Percentiles rank a stretch among this genome's conserved stretches.
Evolutionary conservation across 192 early-diverging fungal species (phyloP).

Genomic region (Linnemannia schmuckeri): DNA sequence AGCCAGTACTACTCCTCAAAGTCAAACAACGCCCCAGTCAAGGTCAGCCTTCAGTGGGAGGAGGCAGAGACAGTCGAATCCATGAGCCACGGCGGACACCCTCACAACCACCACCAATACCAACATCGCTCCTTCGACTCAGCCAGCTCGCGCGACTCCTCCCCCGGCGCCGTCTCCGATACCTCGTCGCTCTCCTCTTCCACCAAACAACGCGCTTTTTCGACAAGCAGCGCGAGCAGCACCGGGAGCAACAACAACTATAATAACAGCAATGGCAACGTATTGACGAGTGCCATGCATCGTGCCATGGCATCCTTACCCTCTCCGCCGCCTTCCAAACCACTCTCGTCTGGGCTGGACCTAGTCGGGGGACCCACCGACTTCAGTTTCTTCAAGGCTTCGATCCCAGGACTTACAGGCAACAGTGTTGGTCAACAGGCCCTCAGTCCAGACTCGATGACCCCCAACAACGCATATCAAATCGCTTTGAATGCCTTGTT

Average conservation of each 20-base stretch:
- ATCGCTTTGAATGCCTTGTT: conserved; percentile 40
- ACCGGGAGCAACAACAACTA: not conserved
- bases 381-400: conserved; percentile 27
- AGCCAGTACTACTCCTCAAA: conserved; percentile 32
- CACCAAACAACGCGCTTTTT: not conserved
- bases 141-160: conserved; percentile 29
- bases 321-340: conserved; percentile 23
- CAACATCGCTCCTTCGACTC: conserved; percentile 1
- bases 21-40: not conserved
- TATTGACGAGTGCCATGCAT: conserved; percentile 2
- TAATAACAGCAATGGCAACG: not conserved
- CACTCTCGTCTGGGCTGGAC: conserved; percentile 29
- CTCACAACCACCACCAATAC: conserved; percentile 26
- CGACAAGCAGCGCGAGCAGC: not conserved
- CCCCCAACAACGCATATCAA: conserved; percentile 44
- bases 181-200: conserved; percentile 17
- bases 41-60: conserved; percentile 45
- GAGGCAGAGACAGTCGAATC: conserved; percentile 51
- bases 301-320: conserved; percentile 35
- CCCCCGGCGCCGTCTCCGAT: conserved; percentile 25
- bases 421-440: conserved; percentile 4
- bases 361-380: conserved; percentile 44
- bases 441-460: not conserved
- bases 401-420: conserved; percentile 24
- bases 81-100: conserved; percentile 49